Evolutionary conservation across 23 red algal genomes (phyloP).

Genomic region (Gracilaria gracilis): DNA sequence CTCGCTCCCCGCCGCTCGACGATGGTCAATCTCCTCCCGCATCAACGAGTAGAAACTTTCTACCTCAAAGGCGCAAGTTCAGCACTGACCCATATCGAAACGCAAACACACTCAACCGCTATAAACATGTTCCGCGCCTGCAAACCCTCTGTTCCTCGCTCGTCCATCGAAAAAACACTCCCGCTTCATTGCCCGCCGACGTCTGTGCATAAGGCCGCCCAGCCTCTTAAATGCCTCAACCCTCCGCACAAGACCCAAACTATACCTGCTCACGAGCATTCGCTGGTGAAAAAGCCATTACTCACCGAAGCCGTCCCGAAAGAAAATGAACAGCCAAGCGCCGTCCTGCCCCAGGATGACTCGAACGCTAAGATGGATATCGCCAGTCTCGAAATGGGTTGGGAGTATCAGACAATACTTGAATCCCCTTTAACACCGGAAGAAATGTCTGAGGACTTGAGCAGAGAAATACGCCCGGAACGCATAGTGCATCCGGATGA

Average conservation of each 20-base stretch:
- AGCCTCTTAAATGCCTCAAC: neutral
- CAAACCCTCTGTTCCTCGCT: conserved; percentile 54
- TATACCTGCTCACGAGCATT: too few relatives aligned
- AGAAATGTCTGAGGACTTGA: conserved; percentile 22
- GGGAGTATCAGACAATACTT: conserved; percentile 3
- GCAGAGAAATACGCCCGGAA: conserved; percentile 34
- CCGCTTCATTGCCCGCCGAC: neutral
- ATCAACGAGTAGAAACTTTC: neutral
- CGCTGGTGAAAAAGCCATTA: neutral
- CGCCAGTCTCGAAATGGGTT: neutral
- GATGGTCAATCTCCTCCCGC: neutral
- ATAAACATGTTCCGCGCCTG: conserved; percentile 34
- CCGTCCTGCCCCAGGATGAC: neutral
- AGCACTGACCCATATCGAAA: neutral
- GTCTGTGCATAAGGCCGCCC: neutral
- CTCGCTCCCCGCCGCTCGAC: neutral
- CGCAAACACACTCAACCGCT: neutral
- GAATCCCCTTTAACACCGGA: conserved; percentile 16
- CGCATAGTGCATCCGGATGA: conserved; percentile 25
- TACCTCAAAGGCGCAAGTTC: neutral
- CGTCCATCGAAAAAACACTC: neutral
- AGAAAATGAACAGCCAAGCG: neutral
- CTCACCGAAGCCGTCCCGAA: neutral
- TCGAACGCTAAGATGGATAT: neutral
- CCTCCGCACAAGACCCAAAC: neutral